A percentile compares a stretch with the other conserved stretches of the same genome.
These are phyloP conservation scores for Leavenworthia alabamica DNA, from an alignment of 345 rosid species.

Conservation along the genomic window DNA sequence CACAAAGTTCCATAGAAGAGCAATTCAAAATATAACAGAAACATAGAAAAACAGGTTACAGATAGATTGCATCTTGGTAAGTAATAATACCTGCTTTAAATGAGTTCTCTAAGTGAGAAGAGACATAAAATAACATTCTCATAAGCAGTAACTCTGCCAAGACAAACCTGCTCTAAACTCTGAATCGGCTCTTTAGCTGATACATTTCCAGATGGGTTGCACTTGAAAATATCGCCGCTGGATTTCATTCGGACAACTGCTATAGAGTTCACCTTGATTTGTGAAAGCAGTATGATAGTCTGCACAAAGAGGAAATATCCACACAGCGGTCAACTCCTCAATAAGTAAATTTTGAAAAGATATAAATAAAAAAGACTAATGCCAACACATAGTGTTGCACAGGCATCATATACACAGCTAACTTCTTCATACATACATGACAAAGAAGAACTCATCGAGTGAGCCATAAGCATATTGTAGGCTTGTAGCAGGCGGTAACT, in stretches of 20 bases:
- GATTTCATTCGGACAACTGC: conserved; percentile 69
- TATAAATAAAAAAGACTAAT: background rate
- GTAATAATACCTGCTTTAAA: background rate
- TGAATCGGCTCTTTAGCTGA: conserved; percentile 35
- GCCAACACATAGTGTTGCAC: background rate
- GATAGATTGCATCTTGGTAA: background rate
- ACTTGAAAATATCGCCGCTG: conserved; percentile 27
- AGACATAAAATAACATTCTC: conserved; percentile 1
- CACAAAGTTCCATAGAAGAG: background rate
- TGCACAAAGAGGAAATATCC: conserved; percentile 34
- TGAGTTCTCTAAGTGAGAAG: background rate
- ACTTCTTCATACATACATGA: background rate
- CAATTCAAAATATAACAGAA: background rate
- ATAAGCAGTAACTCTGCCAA: conserved; percentile 28
- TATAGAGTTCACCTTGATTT: conserved; percentile 75
- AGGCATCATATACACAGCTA: background rate
- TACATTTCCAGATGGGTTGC: conserved; percentile 33
- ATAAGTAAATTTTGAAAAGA: background rate
- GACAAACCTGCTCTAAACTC: conserved; percentile 67
- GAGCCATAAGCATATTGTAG: conserved; percentile 5
- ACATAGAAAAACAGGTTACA: background rate
- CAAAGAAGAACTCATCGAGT: background rate
- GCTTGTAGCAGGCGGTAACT: background rate
- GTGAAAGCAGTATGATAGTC: conserved; percentile 59
- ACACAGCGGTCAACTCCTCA: conserved; percentile 4